These are phyloP conservation scores for Phalaenopsis equestris DNA, from an alignment of 106 monocot species.

Conservation along the genomic window DNA sequence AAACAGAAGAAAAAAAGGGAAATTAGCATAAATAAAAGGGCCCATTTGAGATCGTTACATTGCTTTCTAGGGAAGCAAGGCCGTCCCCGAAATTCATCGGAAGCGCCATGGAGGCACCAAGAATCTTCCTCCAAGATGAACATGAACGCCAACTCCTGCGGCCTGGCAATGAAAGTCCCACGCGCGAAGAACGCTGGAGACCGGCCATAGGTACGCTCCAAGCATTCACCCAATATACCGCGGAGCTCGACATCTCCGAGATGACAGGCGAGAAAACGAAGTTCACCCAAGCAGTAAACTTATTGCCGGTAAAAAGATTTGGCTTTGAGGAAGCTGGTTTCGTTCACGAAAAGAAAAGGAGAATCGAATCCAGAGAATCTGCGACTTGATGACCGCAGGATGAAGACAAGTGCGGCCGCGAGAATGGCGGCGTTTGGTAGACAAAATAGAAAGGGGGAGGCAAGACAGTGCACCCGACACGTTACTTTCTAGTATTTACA, in stretches of 20 bases:
- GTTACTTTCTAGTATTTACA: too few relatives aligned
- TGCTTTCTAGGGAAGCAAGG: conserved; percentile 17
- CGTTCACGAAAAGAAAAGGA: neutral
- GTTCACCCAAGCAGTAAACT: neutral
- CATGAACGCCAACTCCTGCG: neutral
- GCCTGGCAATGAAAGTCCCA: neutral
- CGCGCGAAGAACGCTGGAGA: neutral
- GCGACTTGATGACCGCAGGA: neutral
- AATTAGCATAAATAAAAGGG: neutral
- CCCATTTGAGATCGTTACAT: conserved; percentile 18
- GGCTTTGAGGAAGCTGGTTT: neutral
- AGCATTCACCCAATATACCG: conserved; percentile 15
- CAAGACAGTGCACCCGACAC: too few relatives aligned
- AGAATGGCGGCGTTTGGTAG: too few relatives aligned
- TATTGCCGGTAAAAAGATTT: neutral
- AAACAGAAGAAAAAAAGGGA: neutral
- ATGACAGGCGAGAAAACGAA: neutral
- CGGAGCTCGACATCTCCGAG: conserved; percentile 14
- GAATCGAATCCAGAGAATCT: neutral
- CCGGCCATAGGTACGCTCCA: conserved; percentile 6
- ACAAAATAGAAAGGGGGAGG: too few relatives aligned
- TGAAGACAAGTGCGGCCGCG: too few relatives aligned
- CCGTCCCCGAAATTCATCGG: conserved; percentile 30
- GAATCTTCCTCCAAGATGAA: conserved; percentile 10
- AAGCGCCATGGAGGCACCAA: conserved; percentile 31